Evolutionary conservation across 106 monocot genomes (phyloP).

Genomic region (Ottelia alismoides): DNA sequence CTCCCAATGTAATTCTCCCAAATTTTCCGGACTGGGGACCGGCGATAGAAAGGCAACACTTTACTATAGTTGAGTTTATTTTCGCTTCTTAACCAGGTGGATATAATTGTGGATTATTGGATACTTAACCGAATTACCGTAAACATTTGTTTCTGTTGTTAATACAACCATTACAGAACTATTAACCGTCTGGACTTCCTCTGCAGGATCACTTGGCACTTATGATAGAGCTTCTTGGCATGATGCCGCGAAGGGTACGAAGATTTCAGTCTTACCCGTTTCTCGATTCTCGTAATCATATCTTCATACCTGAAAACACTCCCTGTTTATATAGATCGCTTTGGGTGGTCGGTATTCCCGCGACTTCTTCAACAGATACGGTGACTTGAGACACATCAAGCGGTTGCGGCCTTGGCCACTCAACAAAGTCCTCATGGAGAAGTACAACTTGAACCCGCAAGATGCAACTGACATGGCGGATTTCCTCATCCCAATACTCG

Average conservation of each 20-base stretch:
- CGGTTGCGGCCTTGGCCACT: neutral
- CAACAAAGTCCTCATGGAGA: neutral
- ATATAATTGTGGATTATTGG: no score
- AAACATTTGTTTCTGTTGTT: no score
- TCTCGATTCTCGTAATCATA: neutral
- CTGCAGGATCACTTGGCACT: constrained; percentile 76
- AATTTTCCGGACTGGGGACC: no score
- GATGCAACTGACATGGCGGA: neutral
- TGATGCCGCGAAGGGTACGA: constrained; percentile 84
- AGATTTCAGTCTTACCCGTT: neutral
- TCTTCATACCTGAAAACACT: no score
- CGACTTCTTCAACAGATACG: neutral
- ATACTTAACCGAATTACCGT: no score
- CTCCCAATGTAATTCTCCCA: no score
- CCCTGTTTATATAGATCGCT: neutral
- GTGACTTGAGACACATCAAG: neutral
- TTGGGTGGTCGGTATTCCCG: neutral
- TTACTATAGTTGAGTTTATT: no score
- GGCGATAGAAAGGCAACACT: no score
- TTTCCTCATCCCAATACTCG: neutral
- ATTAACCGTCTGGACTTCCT: no score
- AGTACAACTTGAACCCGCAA: neutral
- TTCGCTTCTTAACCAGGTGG: no score
- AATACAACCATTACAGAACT: no score
- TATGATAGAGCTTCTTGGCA: constrained; percentile 90